Evolutionary conservation across 345 rosid species (phyloP), one percentile per base, ranked within the genome.

Genomic region (Cardamine chenopodiifolia): DNA sequence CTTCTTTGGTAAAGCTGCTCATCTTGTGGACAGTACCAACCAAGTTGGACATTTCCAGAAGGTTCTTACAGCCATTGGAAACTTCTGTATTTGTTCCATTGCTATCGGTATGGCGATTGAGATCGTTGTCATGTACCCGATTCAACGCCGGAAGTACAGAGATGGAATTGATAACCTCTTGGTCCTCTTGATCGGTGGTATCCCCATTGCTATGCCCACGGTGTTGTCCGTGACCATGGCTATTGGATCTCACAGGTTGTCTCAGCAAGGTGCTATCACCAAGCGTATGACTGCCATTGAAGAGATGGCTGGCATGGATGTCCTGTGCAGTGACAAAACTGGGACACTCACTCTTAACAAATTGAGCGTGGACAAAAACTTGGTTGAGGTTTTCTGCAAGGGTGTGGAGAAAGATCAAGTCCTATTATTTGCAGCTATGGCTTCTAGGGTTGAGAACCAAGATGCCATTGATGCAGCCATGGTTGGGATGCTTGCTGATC

Each of bases 191-290:
- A 91, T 91, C 56, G 97, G 97, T 74, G 97, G 97, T 69, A 91
- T 89, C 72, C 97, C 97, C 9, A 91, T 88, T 56, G 97, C 97
- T 54, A 94, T 94, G 98, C 98, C 98, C 0, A 94, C 98, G 15
- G 98, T 94, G 62, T 83, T 94, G 70, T 90, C 97, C 0, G 97
- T 91, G 47, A 91, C 97, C 7, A 91, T 91, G 97, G 95, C 97
- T 60, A 91, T 91, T 73, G 97, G 97, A 12, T 91, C 97, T 53
- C 97, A 91, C 79, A 82, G 82, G 70, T 69, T 91, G 40, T 84
- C 97, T 75, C 89, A 86, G 81, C 96, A 91, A 73, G 97, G 96
- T 59, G 97, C 97, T 37, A 91, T 91, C 72, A 91, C 97, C 50
- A 91, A 91, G 84, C 86, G 97, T 73, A 91, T 91, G 97, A 89